Conservation (phyloP, 2,329 filamentous ascomycete species). For the Colletotrichum filicis region DNA sequence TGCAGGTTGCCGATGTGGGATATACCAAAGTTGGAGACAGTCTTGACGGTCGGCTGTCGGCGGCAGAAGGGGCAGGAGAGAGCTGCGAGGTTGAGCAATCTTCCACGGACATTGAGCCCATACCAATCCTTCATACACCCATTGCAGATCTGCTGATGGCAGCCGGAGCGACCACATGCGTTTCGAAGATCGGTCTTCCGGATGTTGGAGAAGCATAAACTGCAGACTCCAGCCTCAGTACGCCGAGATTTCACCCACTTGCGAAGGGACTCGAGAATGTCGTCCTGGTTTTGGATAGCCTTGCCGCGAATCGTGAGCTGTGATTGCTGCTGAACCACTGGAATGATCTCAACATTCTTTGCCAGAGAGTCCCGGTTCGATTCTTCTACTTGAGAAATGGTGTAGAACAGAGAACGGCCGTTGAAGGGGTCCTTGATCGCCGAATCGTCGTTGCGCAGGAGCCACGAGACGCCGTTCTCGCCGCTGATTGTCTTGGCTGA, state of each 20-base stretch:
- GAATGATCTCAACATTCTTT: conserved; percentile 50
- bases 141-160: conserved; percentile 54
- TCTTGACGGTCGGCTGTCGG: conserved; percentile 50
- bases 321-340: conserved; percentile 19
- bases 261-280: conserved; percentile 47
- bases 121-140: conserved; percentile 57
- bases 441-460: conserved; percentile 52
- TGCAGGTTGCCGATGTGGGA: conserved; percentile 50
- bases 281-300: conserved; percentile 51
- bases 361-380: conserved; percentile 47
- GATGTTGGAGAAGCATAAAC: conserved; percentile 55
- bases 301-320: conserved; percentile 51
- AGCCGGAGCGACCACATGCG: conserved; percentile 58
- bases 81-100: conserved; percentile 58
- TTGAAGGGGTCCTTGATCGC: conserved; percentile 50
- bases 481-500: conserved; percentile 48
- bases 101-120: conserved; percentile 54
- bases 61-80: conserved; percentile 63
- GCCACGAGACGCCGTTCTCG: conserved; percentile 56
- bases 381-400: conserved; percentile 45
- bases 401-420: conserved; percentile 53
- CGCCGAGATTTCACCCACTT: conserved; percentile 50
- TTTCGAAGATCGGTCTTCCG: conserved; percentile 49
- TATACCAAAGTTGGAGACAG: conserved; percentile 50
- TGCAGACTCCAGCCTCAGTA: conserved; percentile 52